Conservation (phyloP, 441 rosid species). For the Croton setiger region DNA sequence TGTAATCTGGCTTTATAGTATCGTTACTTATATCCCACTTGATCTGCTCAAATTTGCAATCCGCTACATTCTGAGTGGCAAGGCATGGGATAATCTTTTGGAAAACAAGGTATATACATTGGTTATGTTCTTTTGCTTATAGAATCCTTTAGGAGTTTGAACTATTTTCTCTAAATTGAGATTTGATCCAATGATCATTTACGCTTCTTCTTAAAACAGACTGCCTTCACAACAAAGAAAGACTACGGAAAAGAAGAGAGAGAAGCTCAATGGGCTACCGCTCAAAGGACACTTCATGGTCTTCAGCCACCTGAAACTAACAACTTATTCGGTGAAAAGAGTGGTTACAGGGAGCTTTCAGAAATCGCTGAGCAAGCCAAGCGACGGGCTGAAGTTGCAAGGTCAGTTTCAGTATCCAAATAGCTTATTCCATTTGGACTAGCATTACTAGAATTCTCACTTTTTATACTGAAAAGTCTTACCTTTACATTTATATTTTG, state of each 20-base stretch:
- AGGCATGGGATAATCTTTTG: constrained; percentile 80
- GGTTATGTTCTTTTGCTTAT: not conserved
- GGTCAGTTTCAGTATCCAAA: constrained; percentile 33
- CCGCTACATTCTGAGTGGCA: constrained; percentile 70
- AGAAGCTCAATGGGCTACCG: constrained; percentile 95
- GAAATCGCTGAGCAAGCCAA: constrained; percentile 93
- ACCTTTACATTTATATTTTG: too few species aligned
- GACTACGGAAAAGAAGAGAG: constrained; percentile 92
- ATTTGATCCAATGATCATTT: not conserved
- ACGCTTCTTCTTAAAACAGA: constrained; percentile 35
- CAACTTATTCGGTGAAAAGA: constrained; percentile 54
- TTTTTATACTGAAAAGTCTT: too few species aligned
- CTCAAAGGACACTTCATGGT: constrained; percentile 90
- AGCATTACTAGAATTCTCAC: too few species aligned
- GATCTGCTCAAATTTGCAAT: constrained; percentile 70
- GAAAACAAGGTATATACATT: constrained; percentile 63
- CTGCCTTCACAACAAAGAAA: constrained; percentile 92
- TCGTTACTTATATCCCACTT: constrained; percentile 68
- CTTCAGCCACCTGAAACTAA: constrained; percentile 68
- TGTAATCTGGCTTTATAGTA: constrained; percentile 72
- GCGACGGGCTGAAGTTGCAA: constrained; percentile 85
- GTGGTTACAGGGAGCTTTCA: constrained; percentile 69
- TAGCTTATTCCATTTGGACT: too few species aligned
- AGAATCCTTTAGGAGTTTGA: not conserved
- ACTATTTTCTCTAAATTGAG: not conserved